phyloP scores from a whole-genome alignment of 805 yeast species.

The Candida pseudoglaebosa region DNA sequence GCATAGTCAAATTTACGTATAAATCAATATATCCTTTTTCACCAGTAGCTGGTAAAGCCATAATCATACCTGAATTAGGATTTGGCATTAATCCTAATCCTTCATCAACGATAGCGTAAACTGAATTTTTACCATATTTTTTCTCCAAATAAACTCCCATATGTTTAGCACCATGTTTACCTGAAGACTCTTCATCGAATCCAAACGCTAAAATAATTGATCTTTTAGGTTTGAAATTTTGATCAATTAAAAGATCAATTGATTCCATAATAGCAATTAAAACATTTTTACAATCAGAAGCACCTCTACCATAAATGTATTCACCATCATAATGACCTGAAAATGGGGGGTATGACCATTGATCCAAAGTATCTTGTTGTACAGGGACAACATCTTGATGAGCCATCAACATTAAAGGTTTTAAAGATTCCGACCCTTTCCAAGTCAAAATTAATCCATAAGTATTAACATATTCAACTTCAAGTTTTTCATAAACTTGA shows the following conservation, averaged over 20 bases:
- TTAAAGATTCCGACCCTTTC: conserved; percentile 52
- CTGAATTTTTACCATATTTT: conserved; percentile 55
- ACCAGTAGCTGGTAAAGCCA: conserved; percentile 50
- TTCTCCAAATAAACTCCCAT: conserved; percentile 46
- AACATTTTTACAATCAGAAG: conserved; percentile 70
- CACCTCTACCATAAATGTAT: conserved; percentile 72
- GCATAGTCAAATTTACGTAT: conserved; percentile 46
- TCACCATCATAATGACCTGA: conserved; percentile 57
- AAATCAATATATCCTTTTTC: conserved; percentile 50
- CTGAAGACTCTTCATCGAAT: conserved; percentile 75
- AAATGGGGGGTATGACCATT: conserved; percentile 70
- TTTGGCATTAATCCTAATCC: conserved; percentile 51
- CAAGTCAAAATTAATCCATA: conserved; percentile 63
- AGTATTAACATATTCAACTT: conserved; percentile 55
- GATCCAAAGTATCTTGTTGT: conserved; percentile 47
- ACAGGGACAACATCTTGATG: conserved; percentile 84
- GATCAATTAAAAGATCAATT: conserved; percentile 50
- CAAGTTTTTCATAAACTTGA: conserved; percentile 40
- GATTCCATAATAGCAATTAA: conserved; percentile 67
- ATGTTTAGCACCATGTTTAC: conserved; percentile 55
- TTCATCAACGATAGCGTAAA: conserved; percentile 68
- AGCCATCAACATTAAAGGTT: conserved; percentile 67
- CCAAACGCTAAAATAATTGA: conserved; percentile 65
- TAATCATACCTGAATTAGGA: conserved; percentile 44
- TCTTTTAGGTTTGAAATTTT: conserved; percentile 55